These are phyloP conservation scores for Boletus sp. DNA, from an alignment of 1,284 basidiomycete genomes.

Conservation along the genomic window DNA sequence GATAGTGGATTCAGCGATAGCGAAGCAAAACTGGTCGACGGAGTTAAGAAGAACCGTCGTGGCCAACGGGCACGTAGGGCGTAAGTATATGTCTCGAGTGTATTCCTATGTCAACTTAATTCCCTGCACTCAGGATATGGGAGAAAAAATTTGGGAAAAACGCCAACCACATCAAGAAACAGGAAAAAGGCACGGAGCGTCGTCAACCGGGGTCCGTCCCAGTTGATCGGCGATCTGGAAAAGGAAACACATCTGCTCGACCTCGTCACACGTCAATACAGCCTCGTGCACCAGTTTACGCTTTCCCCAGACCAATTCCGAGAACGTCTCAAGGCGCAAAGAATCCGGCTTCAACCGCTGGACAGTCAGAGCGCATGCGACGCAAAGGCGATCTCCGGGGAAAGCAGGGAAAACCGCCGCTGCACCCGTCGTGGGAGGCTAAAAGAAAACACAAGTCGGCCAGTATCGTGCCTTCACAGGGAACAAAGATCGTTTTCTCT, in stretches of 20 bases:
- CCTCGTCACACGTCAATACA: not conserved
- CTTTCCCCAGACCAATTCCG: not conserved
- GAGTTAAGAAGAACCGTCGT: conserved; percentile 78
- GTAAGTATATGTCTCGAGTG: conserved; percentile 49
- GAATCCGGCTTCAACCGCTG: not conserved
- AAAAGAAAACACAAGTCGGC: conserved; percentile 68
- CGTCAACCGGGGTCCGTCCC: conserved; percentile 2
- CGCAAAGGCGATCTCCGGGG: not conserved
- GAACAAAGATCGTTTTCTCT: conserved; percentile 64
- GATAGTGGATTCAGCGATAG: conserved; percentile 76
- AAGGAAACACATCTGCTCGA: conserved; percentile 5
- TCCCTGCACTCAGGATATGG: conserved; percentile 70
- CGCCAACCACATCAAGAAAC: conserved; percentile 86
- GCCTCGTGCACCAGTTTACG: not conserved
- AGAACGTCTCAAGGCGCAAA: not conserved
- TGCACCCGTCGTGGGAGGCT: conserved; percentile 94
- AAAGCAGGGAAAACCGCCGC: conserved; percentile 37
- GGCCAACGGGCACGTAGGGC: conserved; percentile 89
- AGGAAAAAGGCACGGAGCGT: conserved; percentile 32
- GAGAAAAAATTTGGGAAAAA: conserved; percentile 92
- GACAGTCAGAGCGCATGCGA: not conserved
- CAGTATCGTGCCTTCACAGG: conserved; percentile 55
- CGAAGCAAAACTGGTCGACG: conserved; percentile 56
- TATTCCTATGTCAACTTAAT: conserved; percentile 14
- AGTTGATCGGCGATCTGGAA: conserved; percentile 20